Percentiles rank a stretch among this genome's conserved stretches.
These are phyloP conservation scores for Kwoniella newhampshirensis DNA, from an alignment of 768 basidiomycete species.

Conservation along the genomic window DNA sequence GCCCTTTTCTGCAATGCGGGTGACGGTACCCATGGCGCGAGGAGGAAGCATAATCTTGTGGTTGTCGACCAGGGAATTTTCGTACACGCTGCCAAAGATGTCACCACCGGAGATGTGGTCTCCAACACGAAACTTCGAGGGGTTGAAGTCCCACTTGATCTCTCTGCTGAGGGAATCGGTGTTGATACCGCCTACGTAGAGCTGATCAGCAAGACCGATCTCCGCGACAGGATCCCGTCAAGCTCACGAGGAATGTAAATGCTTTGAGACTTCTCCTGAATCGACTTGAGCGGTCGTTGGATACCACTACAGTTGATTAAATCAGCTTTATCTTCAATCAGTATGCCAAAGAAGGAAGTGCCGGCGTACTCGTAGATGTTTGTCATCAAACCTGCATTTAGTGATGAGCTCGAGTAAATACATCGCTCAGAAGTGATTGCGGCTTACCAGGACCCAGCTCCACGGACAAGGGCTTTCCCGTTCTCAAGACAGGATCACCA, in stretches of 20 bases:
- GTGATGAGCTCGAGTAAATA: constrained; percentile 7
- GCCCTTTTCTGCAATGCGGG: constrained; percentile 88
- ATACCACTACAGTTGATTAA: constrained; percentile 62
- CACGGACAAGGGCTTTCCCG: constrained; percentile 95
- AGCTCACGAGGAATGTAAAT: constrained; percentile 81
- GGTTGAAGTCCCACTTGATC: constrained; percentile 93
- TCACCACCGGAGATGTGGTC: constrained; percentile 98
- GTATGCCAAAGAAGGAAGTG: background rate
- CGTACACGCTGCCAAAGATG: constrained; percentile 90
- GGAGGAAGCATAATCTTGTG: constrained; percentile 98
- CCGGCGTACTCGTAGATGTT: constrained; percentile 88
- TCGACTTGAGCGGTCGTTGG: constrained; percentile 82
- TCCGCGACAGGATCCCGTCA: background rate
- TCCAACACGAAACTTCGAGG: constrained; percentile 78
- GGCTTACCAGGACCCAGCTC: constrained; percentile 89
- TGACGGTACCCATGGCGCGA: constrained; percentile 90
- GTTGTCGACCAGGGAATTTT: constrained; percentile 93
- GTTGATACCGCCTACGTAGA: constrained; percentile 80
- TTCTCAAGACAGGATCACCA: constrained; percentile 94
- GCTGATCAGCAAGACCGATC: too few species aligned
- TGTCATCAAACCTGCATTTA: constrained; percentile 82
- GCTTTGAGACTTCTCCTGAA: constrained; percentile 95
- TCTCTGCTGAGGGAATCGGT: constrained; percentile 87
- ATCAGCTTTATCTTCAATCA: background rate
- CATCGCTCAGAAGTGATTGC: constrained; percentile 4